phyloP scores from a whole-genome alignment of 768 basidiomycete genomes.

The Butyriboletus loyo region DNA sequence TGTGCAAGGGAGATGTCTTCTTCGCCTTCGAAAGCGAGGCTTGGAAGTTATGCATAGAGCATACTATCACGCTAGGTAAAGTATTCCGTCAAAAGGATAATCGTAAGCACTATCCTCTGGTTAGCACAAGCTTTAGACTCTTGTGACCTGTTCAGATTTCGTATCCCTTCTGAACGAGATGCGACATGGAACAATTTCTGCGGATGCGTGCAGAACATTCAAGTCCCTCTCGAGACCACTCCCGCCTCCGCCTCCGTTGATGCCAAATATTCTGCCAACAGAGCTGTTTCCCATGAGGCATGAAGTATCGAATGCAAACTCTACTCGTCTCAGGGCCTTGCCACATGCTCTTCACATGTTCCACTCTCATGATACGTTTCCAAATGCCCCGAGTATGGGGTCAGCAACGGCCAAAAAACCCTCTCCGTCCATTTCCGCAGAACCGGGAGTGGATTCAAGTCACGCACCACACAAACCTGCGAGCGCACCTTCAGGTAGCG shows the following conservation, averaged over 20 bases:
- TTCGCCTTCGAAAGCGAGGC: constrained; percentile 65
- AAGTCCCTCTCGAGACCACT: constrained; percentile 38
- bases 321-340: constrained; percentile 48
- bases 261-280: constrained; percentile 42
- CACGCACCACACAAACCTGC: constrained; percentile 32
- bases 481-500: constrained; percentile 11
- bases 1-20: constrained; percentile 44
- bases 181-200: constrained; percentile 56
- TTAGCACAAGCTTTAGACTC: not conserved
- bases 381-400: constrained; percentile 1
- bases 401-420: constrained; percentile 1
- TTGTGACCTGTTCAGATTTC: constrained; percentile 46
- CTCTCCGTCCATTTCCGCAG: not conserved
- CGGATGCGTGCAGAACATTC: constrained; percentile 46
- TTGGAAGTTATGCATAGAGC: constrained; percentile 43
- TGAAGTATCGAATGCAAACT: constrained; percentile 68
- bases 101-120: constrained; percentile 36
- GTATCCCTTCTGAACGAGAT: constrained; percentile 75
- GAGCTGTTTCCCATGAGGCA: constrained; percentile 63
- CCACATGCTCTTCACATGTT: constrained; percentile 42
- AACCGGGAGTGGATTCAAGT: not conserved
- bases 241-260: constrained; percentile 18
- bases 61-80: constrained; percentile 62
- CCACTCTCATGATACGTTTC: constrained; percentile 48
- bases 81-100: constrained; percentile 77